Conservation (phyloP, 2,329 filamentous ascomycete species). For the Beauveria caledonica region DNA sequence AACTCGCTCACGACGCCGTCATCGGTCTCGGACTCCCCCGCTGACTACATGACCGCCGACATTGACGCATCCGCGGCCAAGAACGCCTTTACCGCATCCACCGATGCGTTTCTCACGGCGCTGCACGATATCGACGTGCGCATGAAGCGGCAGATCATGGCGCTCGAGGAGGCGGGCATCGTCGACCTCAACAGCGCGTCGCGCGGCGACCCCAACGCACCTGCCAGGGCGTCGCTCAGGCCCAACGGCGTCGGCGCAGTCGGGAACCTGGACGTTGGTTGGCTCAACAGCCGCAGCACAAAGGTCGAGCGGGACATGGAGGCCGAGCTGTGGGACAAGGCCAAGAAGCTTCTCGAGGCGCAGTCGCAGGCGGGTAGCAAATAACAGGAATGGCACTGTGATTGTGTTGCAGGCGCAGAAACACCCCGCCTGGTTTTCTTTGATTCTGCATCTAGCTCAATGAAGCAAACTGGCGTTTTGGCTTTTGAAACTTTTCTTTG, state of each 20-base stretch:
- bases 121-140: constrained; percentile 68
- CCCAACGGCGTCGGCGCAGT: constrained; percentile 48
- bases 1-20: constrained; percentile 33
- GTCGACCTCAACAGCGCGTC: constrained; percentile 40
- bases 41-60: constrained; percentile 16
- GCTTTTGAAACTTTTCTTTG: no score
- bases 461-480: no score
- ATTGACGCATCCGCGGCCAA: constrained; percentile 43
- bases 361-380: neutral
- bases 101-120: constrained; percentile 60
- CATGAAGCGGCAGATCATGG: constrained; percentile 59
- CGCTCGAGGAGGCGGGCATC: constrained; percentile 73
- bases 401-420: no score
- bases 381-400: no score
- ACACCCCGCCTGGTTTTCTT: no score
- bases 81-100: constrained; percentile 48
- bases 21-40: constrained; percentile 11
- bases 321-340: constrained; percentile 60
- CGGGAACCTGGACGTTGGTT: constrained; percentile 69
- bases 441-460: no score
- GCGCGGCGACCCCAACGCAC: constrained; percentile 24
- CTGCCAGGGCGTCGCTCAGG: constrained; percentile 39
- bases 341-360: constrained; percentile 29
- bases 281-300: constrained; percentile 78
- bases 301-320: constrained; percentile 79